A percentile compares a stretch with the other conserved stretches of the same genome.
Conservation (phyloP, 2,329 filamentous ascomycete genomes). For the Aspergillus felis region DNA sequence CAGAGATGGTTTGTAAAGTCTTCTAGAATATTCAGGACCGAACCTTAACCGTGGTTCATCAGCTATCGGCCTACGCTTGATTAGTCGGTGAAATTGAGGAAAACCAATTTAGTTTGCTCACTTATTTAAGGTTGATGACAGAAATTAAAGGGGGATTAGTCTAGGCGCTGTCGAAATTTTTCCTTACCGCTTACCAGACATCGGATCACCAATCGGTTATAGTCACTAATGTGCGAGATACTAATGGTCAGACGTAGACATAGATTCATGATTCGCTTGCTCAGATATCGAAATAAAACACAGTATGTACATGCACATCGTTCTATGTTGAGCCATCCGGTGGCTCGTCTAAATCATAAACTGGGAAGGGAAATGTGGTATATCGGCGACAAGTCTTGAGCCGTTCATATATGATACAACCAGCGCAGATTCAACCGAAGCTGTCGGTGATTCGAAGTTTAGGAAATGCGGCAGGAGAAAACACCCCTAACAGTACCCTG, state of each 20-base stretch:
- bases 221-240: background rate
- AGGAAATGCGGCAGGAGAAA: conserved; percentile 58
- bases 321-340: background rate
- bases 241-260: background rate
- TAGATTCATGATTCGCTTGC: background rate
- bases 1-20: background rate
- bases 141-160: background rate
- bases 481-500: conserved; percentile 60
- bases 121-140: background rate
- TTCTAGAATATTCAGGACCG: background rate
- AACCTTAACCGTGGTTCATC: background rate
- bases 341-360: background rate
- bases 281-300: background rate
- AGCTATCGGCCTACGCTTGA: no score
- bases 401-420: background rate
- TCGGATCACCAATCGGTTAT: background rate
- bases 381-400: no score
- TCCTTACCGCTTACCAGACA: background rate
- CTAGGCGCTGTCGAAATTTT: background rate
- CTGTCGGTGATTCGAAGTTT: background rate
- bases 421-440: background rate
- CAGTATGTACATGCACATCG: background rate
- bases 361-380: background rate
- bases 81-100: no score
- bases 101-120: background rate